Base-by-base conservation (phyloP, 192 early-diverging fungal genomes). In the Lunasporangiospora selenospora region DNA sequence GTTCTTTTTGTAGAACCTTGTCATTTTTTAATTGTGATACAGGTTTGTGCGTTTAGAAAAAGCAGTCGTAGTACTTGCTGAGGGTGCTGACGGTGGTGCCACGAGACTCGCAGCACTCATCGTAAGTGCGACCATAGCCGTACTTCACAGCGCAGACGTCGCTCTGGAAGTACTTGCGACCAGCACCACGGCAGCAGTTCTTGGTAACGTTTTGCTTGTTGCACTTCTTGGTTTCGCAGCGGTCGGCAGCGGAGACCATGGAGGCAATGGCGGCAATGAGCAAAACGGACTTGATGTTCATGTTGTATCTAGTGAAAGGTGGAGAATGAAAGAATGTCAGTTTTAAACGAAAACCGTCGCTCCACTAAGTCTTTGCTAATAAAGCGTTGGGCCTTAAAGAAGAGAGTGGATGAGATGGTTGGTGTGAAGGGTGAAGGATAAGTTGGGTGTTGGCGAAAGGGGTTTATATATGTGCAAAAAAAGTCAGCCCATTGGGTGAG, bases 211-310 rank as follows among this genome's bases (percentile, higher is more conserved):
- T 45, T 19, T 19, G 21, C 43, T 45, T 45, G 43, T 19, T 45
- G 23, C 43, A 45, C 21, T 45, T 9, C 43, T 45, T 45, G 21
- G 43, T 45, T 45, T 45, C 43, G 43, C 43, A 45, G 27, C 43
- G 43, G 43, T 12, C 27, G n/a, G 43, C 43, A 26, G 43, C 43
- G 27, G 43, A 26, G 43, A 26, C 43, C 43, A 45, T 45, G 23
- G 43, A 45, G 43, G 43, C 43, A 45, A 45, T 19, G 13, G 43
- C 21, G 27, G 27, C 43, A 45, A 26, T 26, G 21, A 45, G 21
- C 1, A 45, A 26, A 12, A 26, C 21, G 21, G 21, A 26, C 43
- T 45, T 45, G 43, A 45, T 23, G 21, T 26, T 19, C 43, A 45
- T 45, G 4, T 7, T 45, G 21, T 45, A 19, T 45, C 21, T 26